A percentile compares a stretch with the other conserved stretches of the same genome.
phyloP scores from a whole-genome alignment of 2,329 filamentous ascomycete genomes.

The Boeremia exigua region DNA sequence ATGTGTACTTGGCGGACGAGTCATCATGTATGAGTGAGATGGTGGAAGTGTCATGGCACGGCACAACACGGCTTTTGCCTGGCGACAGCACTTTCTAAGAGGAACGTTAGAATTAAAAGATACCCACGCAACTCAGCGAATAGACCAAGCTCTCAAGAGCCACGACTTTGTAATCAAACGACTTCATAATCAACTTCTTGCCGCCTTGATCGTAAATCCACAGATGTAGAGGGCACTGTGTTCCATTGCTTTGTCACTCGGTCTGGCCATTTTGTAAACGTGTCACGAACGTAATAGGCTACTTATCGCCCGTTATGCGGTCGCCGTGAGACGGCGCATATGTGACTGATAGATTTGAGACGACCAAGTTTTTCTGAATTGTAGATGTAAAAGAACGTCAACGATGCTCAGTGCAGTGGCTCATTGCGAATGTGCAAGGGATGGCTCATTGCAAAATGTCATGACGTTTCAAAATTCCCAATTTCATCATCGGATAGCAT shows the following conservation, averaged over 20 bases:
- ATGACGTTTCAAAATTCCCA: not conserved
- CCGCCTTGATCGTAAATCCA: not conserved
- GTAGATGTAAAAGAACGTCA: not conserved
- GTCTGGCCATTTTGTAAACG: too few relatives aligned
- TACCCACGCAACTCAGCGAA: slow-evolving; percentile 4
- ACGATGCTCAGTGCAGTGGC: too few relatives aligned
- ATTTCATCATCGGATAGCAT: not conserved
- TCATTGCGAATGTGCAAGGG: not conserved
- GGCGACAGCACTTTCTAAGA: not conserved
- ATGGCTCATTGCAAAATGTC: not conserved
- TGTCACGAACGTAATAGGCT: too few relatives aligned
- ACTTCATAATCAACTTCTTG: not conserved
- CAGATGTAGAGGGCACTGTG: not conserved
- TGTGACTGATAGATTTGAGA: too few relatives aligned
- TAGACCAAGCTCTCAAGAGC: not conserved
- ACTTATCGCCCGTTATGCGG: too few relatives aligned
- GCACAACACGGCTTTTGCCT: not conserved
- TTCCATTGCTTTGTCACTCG: not conserved
- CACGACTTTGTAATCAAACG: not conserved
- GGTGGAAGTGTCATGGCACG: not conserved
- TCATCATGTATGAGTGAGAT: slow-evolving; percentile 29
- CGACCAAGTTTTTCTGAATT: not conserved
- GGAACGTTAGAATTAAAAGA: not conserved
- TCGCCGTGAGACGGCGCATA: too few relatives aligned
- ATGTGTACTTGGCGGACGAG: slow-evolving; percentile 42